Evolutionary conservation across 306 rosid species (phyloP), one percentile per base, ranked within the genome.

Genomic region (Sindora glabra): DNA sequence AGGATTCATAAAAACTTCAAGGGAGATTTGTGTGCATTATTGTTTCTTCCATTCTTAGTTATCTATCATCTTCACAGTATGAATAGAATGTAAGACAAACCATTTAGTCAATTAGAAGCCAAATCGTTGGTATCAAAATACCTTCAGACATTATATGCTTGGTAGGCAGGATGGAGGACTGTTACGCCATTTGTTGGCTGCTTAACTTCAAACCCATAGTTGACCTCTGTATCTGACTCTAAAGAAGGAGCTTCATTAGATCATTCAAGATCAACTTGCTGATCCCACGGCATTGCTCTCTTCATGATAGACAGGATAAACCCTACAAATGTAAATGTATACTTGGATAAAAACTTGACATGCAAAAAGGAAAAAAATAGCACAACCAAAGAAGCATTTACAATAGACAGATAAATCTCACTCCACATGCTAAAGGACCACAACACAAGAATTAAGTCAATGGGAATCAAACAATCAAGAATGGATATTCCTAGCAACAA

Each of bases 251-350:
- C 70, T 49, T 77, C 77, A 45, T 75, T 77, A n/a, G n/a, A n/a
- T 15, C 85, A 86, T 3, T 75, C 67, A 41, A 67, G 63, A 54
- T 75, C 89, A 49, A 77, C 61, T 40, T 34, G 59, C 27, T 70
- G 77, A n/a, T 65, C 65, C 86, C 81, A 89, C 24, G 84, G 84
- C 60, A 51, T 32, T 53, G 83, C 16, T 52, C 87, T 88, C 78
- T 82, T 80, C 94, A 85, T 88, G 63, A 57, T 62, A 8, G 18
- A 42, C 7, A 34, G 41, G 47, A 36, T 44, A 69, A 23, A 33
- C 47, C 48, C 81, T 54, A 63, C 24, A 8, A 29, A 51, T 0
- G 8, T 4, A 5, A n/a, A n/a, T n/a, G n/a, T 4, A 6, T 5
- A 46, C 39, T 44, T 37, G 23, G 22, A 36, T 47, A 14, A 45